Base-by-base conservation (phyloP, 1,284 basidiomycete genomes). In the Leccinum pseudoinsigne region DNA sequence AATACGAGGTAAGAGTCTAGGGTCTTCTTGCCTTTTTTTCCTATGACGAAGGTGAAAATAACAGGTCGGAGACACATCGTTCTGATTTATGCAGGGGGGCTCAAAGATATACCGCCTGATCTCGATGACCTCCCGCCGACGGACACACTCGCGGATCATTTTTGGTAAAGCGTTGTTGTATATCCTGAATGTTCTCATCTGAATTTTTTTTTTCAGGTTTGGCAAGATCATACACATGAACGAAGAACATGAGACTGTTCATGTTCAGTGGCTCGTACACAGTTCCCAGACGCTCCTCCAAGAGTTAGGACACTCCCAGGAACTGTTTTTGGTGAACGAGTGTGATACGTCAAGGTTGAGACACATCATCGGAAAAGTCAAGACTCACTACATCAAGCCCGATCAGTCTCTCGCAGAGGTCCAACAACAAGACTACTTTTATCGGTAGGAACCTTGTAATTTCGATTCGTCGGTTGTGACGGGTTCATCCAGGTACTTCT, bases 261-360 rank as follows among this genome's bases (percentile, higher is more conserved):
- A 92, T 72, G 73, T 89, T 5, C 87, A 86, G 50, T 93, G 89
- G 88, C 83, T 88, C 36, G 81, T 88, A 57, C 89, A 91, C 68
- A 82, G 84, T 0, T 82, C 83, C 0, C 80, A 84, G 63, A 87
- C 85, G 0, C 72, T 84, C 31, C 70, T 90, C 28, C 76, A 80
- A 36, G 85, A 89, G 62, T 72, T 90, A 9, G 82, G 81, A 0
- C 76, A 88, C 64, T 77, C 83, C 0, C 86, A 86, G 62, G 89
- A 92, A 67, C 71, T 93, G 0, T 90, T 88, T 68, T 72, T 88
- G 3, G 82, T 81, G 31, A 72, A 85, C 4, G 68, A 81, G 1
- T 93, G 91, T 66, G 80, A 81, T 54, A 69, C 78, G 16, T 68
- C 50, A 26, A 51, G 23, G 50, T 9, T 51, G 50, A 51, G 50